Base-by-base conservation (phyloP, 1,139 yeast species). In the Hansenula lynferdii region DNA sequence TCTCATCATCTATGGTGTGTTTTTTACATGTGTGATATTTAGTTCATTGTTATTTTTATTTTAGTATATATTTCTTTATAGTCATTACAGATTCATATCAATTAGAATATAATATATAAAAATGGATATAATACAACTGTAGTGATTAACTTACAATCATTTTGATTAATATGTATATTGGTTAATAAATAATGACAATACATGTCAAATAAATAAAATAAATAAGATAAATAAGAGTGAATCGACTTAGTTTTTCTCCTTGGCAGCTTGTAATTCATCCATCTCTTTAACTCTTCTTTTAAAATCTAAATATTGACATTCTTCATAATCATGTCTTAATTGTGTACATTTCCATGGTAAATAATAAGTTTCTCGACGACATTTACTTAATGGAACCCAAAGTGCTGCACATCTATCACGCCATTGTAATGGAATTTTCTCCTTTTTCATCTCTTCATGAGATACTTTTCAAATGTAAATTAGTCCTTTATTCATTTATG, bases 361-460 rank as follows among this genome's bases (percentile, higher is more conserved):
- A 50, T 64, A 77, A 56, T 66, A 62, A 14, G 72, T 70, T 47
- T 75, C 79, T 39, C 66, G 62, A 43, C 83, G 72, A 56, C 84
- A 77, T 51, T 72, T 72, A 59, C 75, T 75, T 41, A 77, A 60
- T 17, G 95, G 82, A 20, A 77, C 84, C 56, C 82, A 73, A 56
- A 85, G 70, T 24, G 81, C 73, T 6, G 95, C 94, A 62, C 96
- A 86, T 64, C 95, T 77, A 61, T 86, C 96, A 56, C 96, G 74
- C 76, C 84, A 86, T 49, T 77, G 79, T 49, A 86, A 69, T 24
- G 95, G 96, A 44, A 86, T 81, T 62, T 81, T 77, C 63, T 83
- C 70, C 56, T 80, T 73, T 64, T 84, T 89, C 80, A 86, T 81
- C 58, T 86, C 95, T 58, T 85, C 90, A 63, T 82, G 86, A 40